phyloP scores from a whole-genome alignment of 192 early-diverging fungal species.

The Podila verticillata region DNA sequence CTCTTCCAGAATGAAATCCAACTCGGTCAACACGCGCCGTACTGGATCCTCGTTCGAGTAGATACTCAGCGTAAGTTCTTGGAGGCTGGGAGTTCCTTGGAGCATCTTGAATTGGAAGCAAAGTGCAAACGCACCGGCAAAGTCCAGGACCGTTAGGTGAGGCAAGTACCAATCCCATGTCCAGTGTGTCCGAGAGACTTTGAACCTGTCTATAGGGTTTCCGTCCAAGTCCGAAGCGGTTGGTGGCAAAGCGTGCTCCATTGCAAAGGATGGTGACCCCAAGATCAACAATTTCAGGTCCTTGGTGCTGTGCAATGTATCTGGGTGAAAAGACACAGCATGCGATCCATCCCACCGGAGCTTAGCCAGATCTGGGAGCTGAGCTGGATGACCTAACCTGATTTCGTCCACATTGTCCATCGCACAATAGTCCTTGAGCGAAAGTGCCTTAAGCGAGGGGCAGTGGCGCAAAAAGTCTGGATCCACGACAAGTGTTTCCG shows the following conservation, averaged over 20 bases:
- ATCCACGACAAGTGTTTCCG: too few species aligned
- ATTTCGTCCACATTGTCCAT: too few species aligned
- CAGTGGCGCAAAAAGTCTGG: too few species aligned
- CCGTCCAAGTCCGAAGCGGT: not conserved
- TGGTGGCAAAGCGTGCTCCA: too few species aligned
- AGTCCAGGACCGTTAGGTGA: not conserved
- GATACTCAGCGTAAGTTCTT: not conserved
- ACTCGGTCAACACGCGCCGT: too few species aligned
- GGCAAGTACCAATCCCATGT: slow-evolving; percentile 11
- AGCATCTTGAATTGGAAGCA: not conserved
- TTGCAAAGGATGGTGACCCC: not conserved
- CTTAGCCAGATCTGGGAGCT: not conserved
- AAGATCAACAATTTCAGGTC: not conserved
- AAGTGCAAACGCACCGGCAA: not conserved
- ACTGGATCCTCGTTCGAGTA: too few species aligned
- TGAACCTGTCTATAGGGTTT: not conserved
- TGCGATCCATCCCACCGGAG: not conserved
- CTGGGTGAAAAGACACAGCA: not conserved
- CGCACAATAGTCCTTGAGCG: too few species aligned
- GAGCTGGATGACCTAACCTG: not conserved
- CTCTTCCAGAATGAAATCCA: too few species aligned
- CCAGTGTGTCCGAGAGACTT: not conserved
- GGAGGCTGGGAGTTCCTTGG: not conserved
- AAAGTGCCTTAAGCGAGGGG: too few species aligned
- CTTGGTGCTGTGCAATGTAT: not conserved